Percentiles rank a stretch among this genome's conserved stretches.
phyloP scores from a whole-genome alignment of 148 eudicot genomes.

The Nyssa sinensis region DNA sequence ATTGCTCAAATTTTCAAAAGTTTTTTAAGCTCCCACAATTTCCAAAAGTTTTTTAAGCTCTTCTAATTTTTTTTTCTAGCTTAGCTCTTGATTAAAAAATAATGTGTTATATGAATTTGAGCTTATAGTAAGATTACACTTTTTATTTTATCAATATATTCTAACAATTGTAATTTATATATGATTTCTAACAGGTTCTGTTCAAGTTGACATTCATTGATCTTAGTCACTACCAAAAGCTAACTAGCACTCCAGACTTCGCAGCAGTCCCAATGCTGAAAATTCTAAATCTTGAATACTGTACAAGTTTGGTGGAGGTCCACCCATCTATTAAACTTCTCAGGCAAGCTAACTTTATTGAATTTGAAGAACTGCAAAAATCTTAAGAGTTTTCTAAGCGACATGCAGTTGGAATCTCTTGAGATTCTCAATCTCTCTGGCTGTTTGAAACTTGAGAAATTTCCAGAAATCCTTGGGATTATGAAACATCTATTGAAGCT shows the following conservation, averaged over 20 bases:
- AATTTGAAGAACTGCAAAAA: slow-evolving; percentile 1
- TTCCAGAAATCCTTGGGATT: not conserved
- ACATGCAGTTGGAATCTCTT: not conserved
- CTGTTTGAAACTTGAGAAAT: not conserved
- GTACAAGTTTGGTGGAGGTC: not conserved
- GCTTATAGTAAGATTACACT: too few species aligned
- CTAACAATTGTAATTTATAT: not conserved
- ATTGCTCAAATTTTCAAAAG: too few species aligned
- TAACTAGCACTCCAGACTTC: slow-evolving; percentile 13
- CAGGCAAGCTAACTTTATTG: not conserved
- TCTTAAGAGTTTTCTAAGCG: not conserved
- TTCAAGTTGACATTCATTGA: not conserved
- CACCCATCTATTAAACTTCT: not conserved
- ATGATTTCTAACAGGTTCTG: not conserved
- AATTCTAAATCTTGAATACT: not conserved
- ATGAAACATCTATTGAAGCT: too few species aligned
- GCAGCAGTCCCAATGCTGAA: not conserved
- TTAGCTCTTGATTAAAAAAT: too few species aligned
- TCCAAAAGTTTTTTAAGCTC: too few species aligned
- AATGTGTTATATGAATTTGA: too few species aligned
- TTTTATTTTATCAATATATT: not conserved
- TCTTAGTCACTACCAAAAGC: not conserved
- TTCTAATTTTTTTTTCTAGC: too few species aligned
- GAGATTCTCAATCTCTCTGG: not conserved
- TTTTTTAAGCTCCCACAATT: too few species aligned